phyloP scores from a whole-genome alignment of 495 filamentous ascomycete genomes.

The Hypoxylon perforatum region DNA sequence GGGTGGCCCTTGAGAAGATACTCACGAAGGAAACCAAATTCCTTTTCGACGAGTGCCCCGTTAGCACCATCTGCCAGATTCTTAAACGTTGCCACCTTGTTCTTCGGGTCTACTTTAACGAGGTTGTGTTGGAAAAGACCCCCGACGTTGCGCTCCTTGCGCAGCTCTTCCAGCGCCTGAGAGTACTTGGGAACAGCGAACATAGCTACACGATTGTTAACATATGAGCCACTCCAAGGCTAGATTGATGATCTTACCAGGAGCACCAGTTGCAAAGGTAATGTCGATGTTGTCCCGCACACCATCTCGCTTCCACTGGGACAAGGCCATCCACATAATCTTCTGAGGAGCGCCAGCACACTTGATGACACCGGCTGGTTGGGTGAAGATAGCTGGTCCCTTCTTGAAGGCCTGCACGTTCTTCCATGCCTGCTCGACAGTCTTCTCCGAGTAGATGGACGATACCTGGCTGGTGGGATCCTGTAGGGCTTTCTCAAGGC shows the following conservation, averaged over 20 bases:
- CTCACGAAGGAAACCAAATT: conserved; percentile 67
- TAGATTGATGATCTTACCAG: conserved; percentile 40
- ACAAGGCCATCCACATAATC: conserved; percentile 76
- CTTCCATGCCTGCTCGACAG: conserved; percentile 66
- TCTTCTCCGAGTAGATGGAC: conserved; percentile 72
- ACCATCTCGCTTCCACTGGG: conserved; percentile 71
- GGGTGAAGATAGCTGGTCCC: conserved; percentile 75
- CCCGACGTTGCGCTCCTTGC: conserved; percentile 71
- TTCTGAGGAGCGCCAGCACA: conserved; percentile 79
- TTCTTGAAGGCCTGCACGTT: conserved; percentile 65
- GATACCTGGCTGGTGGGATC: conserved; percentile 68
- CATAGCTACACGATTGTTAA: conserved; percentile 55
- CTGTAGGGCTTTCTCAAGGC: conserved; percentile 68
- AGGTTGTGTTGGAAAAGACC: conserved; percentile 75
- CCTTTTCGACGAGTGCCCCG: conserved; percentile 55
- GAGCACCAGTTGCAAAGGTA: conserved; percentile 70
- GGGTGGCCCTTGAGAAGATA: neutral
- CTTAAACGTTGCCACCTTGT: conserved; percentile 47
- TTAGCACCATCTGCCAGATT: conserved; percentile 38
- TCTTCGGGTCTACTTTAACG: conserved; percentile 63
- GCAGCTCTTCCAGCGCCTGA: conserved; percentile 68
- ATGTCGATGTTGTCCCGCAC: conserved; percentile 71
- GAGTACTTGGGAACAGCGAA: conserved; percentile 78
- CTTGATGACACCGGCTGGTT: conserved; percentile 73
- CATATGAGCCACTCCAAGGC: neutral